Base-by-base conservation (phyloP, 768 basidiomycete genomes). In the Lentinula detonsa region DNA sequence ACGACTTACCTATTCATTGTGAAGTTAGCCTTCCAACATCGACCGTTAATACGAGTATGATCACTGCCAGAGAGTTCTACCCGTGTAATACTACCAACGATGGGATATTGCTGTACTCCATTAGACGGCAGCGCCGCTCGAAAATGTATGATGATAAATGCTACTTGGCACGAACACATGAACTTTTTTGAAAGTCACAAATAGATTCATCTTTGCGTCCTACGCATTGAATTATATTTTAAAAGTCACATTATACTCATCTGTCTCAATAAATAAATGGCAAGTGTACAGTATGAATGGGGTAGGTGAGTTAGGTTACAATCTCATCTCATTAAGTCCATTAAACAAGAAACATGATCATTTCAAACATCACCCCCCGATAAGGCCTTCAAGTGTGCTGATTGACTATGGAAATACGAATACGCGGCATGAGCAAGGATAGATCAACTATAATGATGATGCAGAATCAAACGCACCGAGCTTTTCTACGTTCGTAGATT, bases 401-500 rank as follows among this genome's bases (percentile, higher is more conserved):
- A 21, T 54, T 54, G 53, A 7, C 53, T 54, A 23, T 18, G 21
- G 9, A 18, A 35, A 5, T 9, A 52, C 51, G n/a, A 35, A 28
- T 28, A 28, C 37, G 37, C 13, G 18, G 34, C 9, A 11, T 33
- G 16, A 56, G 23, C 31, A 45, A 53, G 21, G 15, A 52, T 16
- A 13, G 13, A 18, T 48, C 46, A 4, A 48, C 21, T 8, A 43
- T 18, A 5, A 51, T 6, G 8, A 7, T 3, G 8, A 54, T 15
- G n/a, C 15, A 9, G n/a, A 6, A 18, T 5, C 0, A 33, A 23
- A 61, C 60, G 16, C 31, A 61, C 60, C 68, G 43, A 16, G 65
- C 61, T 37, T 69, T 69, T n/a, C 68, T 66, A n/a, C 64, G 56
- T 16, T 64, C 57, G 45, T 68, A 68, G 11, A 69, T 61, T 4